phyloP scores from a whole-genome alignment of 176 grass and related monocot species.

The Bromus sterilis region DNA sequence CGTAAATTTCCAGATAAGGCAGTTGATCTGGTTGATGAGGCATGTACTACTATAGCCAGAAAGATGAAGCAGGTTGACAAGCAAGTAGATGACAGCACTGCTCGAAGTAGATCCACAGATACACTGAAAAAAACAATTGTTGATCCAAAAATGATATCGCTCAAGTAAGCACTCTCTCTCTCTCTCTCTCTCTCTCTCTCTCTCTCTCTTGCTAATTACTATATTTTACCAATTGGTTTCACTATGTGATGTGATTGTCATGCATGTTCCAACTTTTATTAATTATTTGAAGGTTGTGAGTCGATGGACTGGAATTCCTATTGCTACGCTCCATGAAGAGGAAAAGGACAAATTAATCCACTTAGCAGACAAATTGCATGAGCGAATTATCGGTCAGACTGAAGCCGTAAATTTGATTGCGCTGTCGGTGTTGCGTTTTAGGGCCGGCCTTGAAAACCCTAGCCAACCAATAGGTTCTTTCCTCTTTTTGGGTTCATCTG shows the following conservation, averaged over 20 bases:
- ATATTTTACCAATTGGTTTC: neutral
- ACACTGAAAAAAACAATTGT: neutral
- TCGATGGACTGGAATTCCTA: neutral
- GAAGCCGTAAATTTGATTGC: neutral
- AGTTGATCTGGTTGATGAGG: neutral
- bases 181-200: neutral
- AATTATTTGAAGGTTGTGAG: neutral
- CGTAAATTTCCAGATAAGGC: neutral
- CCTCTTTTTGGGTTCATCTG: neutral
- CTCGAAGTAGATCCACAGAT: neutral
- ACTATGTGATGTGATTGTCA: neutral
- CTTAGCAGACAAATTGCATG: neutral
- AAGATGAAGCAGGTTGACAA: neutral
- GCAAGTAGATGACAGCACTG: neutral
- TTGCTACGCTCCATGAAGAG: neutral
- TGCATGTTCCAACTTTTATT: neutral
- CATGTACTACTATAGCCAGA: neutral
- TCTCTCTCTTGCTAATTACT: neutral
- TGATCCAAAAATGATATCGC: neutral
- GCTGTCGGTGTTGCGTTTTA: neutral
- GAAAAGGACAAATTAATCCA: neutral
- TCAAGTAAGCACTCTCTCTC: neutral
- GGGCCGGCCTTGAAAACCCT: neutral
- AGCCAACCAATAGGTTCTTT: neutral
- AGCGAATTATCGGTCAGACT: neutral